Evolutionary conservation across 2,329 filamentous ascomycete genomes (phyloP).

Genomic region (Pseudogymnoascus sp.): DNA sequence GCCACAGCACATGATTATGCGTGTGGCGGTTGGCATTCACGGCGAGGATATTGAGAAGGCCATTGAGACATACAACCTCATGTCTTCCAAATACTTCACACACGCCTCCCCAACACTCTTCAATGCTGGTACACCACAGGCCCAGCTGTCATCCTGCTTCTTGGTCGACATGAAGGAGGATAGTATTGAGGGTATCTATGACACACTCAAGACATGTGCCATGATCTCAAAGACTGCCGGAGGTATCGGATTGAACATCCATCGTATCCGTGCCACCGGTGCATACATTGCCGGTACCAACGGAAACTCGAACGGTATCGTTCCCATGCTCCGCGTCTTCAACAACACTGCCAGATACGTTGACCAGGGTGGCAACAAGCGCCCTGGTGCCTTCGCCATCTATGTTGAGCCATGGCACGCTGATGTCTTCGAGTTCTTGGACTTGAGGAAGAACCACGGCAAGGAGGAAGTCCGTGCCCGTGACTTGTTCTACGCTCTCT

Average conservation of each 20-base stretch:
- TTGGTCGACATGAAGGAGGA: constrained; percentile 99
- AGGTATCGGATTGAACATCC: constrained; percentile 92
- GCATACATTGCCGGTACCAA: constrained; percentile 98
- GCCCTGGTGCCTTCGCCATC: constrained; percentile 95
- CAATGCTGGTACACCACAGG: constrained; percentile 91
- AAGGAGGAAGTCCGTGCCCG: constrained; percentile 97
- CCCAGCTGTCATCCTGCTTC: constrained; percentile 96
- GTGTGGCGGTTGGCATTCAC: constrained; percentile 94
- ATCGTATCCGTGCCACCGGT: constrained; percentile 93
- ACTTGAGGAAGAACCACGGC: constrained; percentile 97
- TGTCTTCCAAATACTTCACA: constrained; percentile 98
- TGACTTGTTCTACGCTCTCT: constrained; percentile 94
- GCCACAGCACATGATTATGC: constrained; percentile 99
- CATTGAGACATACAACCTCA: constrained; percentile 96
- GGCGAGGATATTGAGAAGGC: constrained; percentile 90
- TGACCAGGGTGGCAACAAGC: constrained; percentile 98
- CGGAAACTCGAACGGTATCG: constrained; percentile 92
- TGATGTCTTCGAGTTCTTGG: constrained; percentile 94
- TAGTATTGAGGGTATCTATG: constrained; percentile 98
- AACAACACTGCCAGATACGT: constrained; percentile 99
- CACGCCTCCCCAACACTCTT: constrained; percentile 97
- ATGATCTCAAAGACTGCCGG: constrained; percentile 99
- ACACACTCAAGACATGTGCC: constrained; percentile 96
- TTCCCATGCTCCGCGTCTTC: constrained; percentile 97
- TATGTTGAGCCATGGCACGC: constrained; percentile 99